Base-by-base conservation (phyloP, 768 basidiomycete species). In the Amanita molliuscula region DNA sequence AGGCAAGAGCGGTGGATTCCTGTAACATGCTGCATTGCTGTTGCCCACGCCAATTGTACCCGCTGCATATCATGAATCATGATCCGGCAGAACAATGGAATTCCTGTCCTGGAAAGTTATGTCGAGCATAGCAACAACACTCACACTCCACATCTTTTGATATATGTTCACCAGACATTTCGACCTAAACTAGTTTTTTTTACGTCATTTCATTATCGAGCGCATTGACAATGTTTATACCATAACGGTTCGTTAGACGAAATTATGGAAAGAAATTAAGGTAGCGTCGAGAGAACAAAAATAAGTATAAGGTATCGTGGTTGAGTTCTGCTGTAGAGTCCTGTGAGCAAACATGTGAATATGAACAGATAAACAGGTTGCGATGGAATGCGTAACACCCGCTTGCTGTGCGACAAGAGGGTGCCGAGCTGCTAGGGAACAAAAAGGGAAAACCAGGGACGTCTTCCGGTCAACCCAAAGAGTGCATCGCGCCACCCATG, bases 1-100 rank as follows among this genome's bases (percentile, higher is more conserved):
- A 37, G 82, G 83, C 2, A 82, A 74, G 58, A 76, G 73, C 48
- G 85, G 85, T 2, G 78, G 82, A 0, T 88, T 86, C 77, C 76
- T 71, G 36, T 75, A 53, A 62, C 44, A 8, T 11, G 15, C 36
- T 49, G 20, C n/a, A n/a, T 4, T 13, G 3, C 6, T n/a, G 7
- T 18, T 18, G 4, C 3, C 34, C 11, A 37, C n/a, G 36, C 3
- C 15, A n/a, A 35, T 23, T 23, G 23, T 23, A 23, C 23, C 23
- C 23, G 23, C 23, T 4, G 4, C 2, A 7, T 28, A 28, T 28
- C 26, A 28, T 28, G 23, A 23, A 23, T 23, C 23, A 23, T 23
- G 26, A 28, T 28, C 26, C 26, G 26, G 26, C 26, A 28, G 26
- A 28, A 28, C 26, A 28, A 28, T 6, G 26, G 26, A 28, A 28